These are phyloP conservation scores for Roridomyces roridus DNA, from an alignment of 768 basidiomycete species.

Conservation along the genomic window DNA sequence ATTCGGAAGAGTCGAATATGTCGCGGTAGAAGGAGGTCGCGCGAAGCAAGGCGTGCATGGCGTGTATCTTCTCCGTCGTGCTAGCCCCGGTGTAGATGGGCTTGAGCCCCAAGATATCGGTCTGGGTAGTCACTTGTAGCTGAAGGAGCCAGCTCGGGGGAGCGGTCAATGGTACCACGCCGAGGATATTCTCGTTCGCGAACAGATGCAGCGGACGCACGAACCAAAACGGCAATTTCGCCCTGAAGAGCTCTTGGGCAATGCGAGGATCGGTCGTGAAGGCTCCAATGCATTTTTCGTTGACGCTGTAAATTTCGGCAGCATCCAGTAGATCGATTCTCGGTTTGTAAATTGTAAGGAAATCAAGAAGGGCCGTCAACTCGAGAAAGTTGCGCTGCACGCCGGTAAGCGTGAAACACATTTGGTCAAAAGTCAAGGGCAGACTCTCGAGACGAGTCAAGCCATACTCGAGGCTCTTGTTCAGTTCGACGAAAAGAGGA, in stretches of 20 bases:
- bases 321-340: conserved; percentile 5
- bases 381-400: conserved; percentile 23
- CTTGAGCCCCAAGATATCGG: not conserved
- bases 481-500: not conserved
- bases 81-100: not conserved
- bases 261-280: conserved; percentile 15
- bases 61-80: not conserved
- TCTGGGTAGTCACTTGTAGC: not conserved
- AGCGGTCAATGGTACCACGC: not conserved
- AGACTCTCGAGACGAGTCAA: not conserved
- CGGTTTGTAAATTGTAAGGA: conserved; percentile 11
- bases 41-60: not conserved
- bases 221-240: conserved; percentile 29
- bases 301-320: not conserved
- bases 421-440: not conserved
- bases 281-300: conserved; percentile 4
- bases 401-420: conserved; percentile 6
- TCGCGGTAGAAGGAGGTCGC: not conserved
- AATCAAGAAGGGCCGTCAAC: conserved; percentile 13
- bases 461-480: not conserved
- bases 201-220: conserved; percentile 6
- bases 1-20: too few species aligned
- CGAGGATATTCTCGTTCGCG: not conserved
- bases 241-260: conserved; percentile 13
- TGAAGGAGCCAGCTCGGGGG: not conserved